Base-by-base conservation (phyloP, 306 rosid species). In the Parietaria judaica region DNA sequence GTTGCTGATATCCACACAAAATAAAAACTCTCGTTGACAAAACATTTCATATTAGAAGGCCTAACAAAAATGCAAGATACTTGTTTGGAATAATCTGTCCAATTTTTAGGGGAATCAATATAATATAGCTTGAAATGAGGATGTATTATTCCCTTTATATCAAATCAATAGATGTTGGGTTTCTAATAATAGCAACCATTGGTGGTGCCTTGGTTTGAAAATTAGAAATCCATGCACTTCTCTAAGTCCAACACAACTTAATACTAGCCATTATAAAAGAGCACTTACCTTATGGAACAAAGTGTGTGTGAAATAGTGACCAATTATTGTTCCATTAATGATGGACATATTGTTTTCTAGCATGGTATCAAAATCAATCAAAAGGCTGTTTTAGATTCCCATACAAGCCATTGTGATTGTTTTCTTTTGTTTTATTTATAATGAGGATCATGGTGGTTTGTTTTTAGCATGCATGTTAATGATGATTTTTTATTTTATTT, bases 151-250 rank as follows among this genome's bases (percentile, higher is more conserved):
- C 31, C 37, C 62, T 58, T 58, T 58, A 58, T 7, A 37, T 58
- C 62, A 58, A 58, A 58, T 58, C 62, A 38, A 36, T 9, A 58
- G 3, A 58, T 13, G 46, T 36, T 58, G 48, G 48, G 53, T 49
- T 49, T n/a, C 31, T 58, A 16, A 3, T 7, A 4, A 11, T 58
- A 58, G 47, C 31, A 58, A 58, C 62, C 62, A 38, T 7, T 14
- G 11, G n/a, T 58, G 62, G 62, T 58, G 62, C 62, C 34, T 58
- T 58, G 48, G 48, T 39, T 58, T 58, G 35, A 38, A 38, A 53
- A 53, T 9, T 4, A 4, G 9, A 11, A 49, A 41, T 41, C 9
- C 3, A 41, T 41, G 45, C 45, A 41, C 45, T 41, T 41, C 45
- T 41, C 45, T 41, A 7, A 49, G 50, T 46, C 1, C 17, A 3